These are phyloP conservation scores for Termitomyces sp. DNA, from an alignment of 768 basidiomycete species.

Conservation along the genomic window DNA sequence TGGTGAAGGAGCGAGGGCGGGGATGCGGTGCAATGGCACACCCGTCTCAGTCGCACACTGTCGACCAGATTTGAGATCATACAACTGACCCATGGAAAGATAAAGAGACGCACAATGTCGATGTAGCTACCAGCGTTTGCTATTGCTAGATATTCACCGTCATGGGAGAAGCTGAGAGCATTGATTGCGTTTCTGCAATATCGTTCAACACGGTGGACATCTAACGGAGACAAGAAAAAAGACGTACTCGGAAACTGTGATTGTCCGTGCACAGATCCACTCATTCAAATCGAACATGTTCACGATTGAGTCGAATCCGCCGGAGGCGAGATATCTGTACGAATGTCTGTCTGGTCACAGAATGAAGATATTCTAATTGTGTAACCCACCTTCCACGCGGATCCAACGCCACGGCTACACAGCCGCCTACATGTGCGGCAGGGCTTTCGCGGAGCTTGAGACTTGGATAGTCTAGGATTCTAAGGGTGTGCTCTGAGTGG, in stretches of 20 bases:
- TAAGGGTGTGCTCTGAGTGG: conserved; percentile 57
- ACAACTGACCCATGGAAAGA: not conserved
- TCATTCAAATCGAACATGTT: conserved; percentile 76
- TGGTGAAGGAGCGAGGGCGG: conserved; percentile 64
- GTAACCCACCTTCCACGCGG: conserved; percentile 61
- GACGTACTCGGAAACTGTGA: conserved; percentile 76
- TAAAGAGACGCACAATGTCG: conserved; percentile 60
- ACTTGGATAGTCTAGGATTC: conserved; percentile 65
- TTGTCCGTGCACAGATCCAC: conserved; percentile 75
- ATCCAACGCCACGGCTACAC: conserved; percentile 68
- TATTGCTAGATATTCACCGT: conserved; percentile 80
- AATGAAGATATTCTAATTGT: not conserved
- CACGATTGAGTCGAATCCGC: conserved; percentile 78
- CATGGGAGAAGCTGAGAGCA: conserved; percentile 72
- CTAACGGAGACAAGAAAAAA: not conserved
- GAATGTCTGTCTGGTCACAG: conserved; percentile 1
- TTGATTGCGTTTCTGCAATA: conserved; percentile 58
- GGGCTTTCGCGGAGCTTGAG: conserved; percentile 52
- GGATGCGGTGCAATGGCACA: conserved; percentile 68
- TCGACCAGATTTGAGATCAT: not conserved
- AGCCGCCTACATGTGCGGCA: conserved; percentile 79
- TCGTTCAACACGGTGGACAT: not conserved
- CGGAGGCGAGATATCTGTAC: conserved; percentile 69
- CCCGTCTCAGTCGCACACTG: conserved; percentile 80
- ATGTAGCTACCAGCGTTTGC: conserved; percentile 68